Base-by-base conservation (phyloP, 2,329 filamentous ascomycete species). In the Coniella vitis region DNA sequence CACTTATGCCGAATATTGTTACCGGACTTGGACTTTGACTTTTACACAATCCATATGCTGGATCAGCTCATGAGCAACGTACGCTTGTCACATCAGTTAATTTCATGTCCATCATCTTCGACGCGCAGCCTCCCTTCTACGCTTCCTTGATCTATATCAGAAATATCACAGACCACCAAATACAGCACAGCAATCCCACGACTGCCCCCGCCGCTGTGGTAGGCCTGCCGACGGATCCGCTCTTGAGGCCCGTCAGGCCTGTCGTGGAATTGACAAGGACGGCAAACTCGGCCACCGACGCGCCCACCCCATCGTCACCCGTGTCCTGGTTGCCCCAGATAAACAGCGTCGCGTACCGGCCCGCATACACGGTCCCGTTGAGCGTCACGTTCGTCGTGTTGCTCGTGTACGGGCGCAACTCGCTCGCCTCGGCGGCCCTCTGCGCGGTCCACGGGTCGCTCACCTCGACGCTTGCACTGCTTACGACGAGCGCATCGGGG, bases 331-430 rank as follows among this genome's bases (percentile, higher is more conserved):
- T 53, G 3, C 51, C 51, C 47, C 48, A 53, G 20, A 53, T 48
- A 2, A 44, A 50, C 31, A 53, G 17, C 3, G 40, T 53, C 3
- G 40, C 51, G 25, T 51, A 53, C 3, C 51, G 43, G 5, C 51
- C 51, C 12, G 47, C 49, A 31, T 48, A 47, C 20, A 53, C 51
- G 1, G 37, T 35, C 2, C 36, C 31, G 10, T 20, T 25, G 8
- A 53, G 16, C n/a, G 51, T 51, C 35, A 51, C 48, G 22, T 53
- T 53, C n/a, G 51, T 53, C 4, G 51, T 53, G 16, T 53, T 53
- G 39, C 51, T 53, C 31, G 29, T 7, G 32, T 53, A 53, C 7
- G 51, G 21, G 3, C 41, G 38, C 13, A 53, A 47, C 7, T 34
- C 13, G 7, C 19, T 16, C 2, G 38, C 40, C 13, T 20, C 4